phyloP scores from a whole-genome alignment of 495 filamentous ascomycete species.

The Parathielavia hyrcaniae region DNA sequence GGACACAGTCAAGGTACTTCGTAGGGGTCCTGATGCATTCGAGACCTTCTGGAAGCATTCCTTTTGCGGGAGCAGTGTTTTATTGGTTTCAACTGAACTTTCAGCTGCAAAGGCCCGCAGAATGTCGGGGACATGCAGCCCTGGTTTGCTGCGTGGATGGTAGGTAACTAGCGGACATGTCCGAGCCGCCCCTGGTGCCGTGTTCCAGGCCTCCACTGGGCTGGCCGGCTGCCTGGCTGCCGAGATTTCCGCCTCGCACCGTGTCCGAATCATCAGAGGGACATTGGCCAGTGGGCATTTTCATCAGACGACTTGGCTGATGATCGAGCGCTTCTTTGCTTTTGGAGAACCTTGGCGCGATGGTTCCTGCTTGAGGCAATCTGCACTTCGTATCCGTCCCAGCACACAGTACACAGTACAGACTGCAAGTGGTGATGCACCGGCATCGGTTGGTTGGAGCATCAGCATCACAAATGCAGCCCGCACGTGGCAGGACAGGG shows the following conservation, averaged over 20 bases:
- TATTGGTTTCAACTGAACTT: constrained; percentile 5
- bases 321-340: no score
- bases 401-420: no score
- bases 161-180: constrained; percentile 7
- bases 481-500: constrained; percentile 8
- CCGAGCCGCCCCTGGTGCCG: not conserved
- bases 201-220: not conserved
- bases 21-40: not conserved
- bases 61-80: not conserved
- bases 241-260: not conserved
- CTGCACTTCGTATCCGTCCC: no score
- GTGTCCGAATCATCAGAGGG: not conserved
- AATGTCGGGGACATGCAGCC: not conserved
- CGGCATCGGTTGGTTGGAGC: not conserved
- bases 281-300: not conserved
- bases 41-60: constrained; percentile 12
- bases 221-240: no score
- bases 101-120: no score
- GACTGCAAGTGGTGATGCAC: no score
- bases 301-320: no score
- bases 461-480: not conserved
- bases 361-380: no score
- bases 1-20: no score
- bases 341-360: no score
- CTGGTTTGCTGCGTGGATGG: not conserved